A percentile compares a stretch with the other conserved stretches of the same genome.
Evolutionary conservation across 768 basidiomycete genomes (phyloP).

Genomic region (Boletus coccyginus): DNA sequence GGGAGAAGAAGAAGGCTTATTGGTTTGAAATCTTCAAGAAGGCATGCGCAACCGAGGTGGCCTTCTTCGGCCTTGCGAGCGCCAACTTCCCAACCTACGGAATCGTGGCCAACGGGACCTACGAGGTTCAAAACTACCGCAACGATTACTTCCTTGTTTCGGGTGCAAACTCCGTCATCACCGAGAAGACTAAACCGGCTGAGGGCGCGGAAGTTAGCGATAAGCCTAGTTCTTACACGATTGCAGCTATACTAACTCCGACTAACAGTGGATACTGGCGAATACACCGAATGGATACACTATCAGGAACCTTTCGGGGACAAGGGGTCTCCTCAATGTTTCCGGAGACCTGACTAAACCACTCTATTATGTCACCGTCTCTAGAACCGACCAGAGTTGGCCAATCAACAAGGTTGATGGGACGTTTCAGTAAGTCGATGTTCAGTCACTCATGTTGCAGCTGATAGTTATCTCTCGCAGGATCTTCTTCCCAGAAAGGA

Average conservation of each 20-base stretch:
- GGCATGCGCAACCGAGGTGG: neutral
- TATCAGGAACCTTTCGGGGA: neutral
- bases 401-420: neutral
- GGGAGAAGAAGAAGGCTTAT: neutral
- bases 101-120: neutral
- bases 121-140: constrained; percentile 3
- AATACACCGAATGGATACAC: neutral
- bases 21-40: neutral
- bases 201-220: neutral
- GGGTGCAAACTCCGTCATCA: neutral
- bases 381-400: neutral
- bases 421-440: neutral
- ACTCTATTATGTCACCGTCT: neutral
- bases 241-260: neutral
- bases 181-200: neutral
- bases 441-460: too few species aligned
- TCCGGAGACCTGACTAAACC: neutral
- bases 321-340: neutral
- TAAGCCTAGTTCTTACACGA: too few species aligned
- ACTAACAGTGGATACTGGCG: neutral
- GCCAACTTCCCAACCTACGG: neutral
- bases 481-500: neutral
- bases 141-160: neutral
- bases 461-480: neutral
- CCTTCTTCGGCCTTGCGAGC: neutral